phyloP scores from a whole-genome alignment of 805 yeast genomes.

The Yamadazyma ubonensis region DNA sequence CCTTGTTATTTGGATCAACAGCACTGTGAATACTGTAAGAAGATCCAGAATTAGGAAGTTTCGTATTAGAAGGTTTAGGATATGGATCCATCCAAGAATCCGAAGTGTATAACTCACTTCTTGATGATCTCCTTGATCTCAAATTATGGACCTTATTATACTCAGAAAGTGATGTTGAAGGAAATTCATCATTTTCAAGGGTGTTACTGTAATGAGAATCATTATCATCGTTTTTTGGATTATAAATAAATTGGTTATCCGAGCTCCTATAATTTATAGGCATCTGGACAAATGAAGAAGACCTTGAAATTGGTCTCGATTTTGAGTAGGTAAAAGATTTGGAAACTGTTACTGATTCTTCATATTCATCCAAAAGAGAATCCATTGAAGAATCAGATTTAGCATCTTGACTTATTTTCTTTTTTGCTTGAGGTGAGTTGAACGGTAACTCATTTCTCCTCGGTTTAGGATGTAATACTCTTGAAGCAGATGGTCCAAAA shows the following conservation, averaged over 20 bases:
- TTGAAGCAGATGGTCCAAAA: background rate
- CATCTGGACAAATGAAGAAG: slow-evolving; percentile 15
- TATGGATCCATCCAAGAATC: slow-evolving; percentile 56
- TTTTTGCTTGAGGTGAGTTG: slow-evolving; percentile 1
- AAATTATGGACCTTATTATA: slow-evolving; percentile 25
- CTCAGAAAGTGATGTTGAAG: slow-evolving; percentile 36
- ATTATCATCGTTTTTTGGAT: slow-evolving; percentile 1
- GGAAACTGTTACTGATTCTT: slow-evolving; percentile 38
- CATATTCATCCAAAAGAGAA: slow-evolving; percentile 43
- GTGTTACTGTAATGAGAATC: background rate
- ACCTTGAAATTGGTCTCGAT: slow-evolving; percentile 22
- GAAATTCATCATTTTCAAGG: slow-evolving; percentile 22
- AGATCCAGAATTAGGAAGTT: slow-evolving; percentile 21
- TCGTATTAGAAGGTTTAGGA: background rate
- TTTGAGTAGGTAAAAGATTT: slow-evolving; percentile 22
- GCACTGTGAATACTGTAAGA: slow-evolving; percentile 23
- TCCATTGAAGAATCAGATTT: slow-evolving; percentile 35
- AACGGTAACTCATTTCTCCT: slow-evolving; percentile 6
- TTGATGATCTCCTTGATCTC: slow-evolving; percentile 37
- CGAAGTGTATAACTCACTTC: slow-evolving; percentile 41
- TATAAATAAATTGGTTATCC: background rate
- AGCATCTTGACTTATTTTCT: slow-evolving; percentile 9
- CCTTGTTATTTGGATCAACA: slow-evolving; percentile 14
- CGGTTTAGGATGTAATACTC: slow-evolving; percentile 15
- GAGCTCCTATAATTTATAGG: slow-evolving; percentile 12